Conservation (phyloP, 176 grass and related monocot genomes). For the Paspalum notatum region DNA sequence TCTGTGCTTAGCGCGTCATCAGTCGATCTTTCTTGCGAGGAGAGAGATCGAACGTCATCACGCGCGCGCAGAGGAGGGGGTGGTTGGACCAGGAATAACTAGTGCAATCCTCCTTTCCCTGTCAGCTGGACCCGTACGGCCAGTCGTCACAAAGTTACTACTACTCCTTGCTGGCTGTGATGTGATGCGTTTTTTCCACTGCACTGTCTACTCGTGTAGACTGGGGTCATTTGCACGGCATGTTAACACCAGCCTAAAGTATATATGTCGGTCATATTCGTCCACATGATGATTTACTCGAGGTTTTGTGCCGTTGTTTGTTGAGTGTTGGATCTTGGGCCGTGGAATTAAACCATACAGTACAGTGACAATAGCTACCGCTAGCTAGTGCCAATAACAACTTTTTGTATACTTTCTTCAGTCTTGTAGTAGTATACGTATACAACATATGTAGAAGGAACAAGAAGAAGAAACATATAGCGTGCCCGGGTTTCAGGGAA, state of each 20-base stretch:
- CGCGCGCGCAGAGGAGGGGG: not conserved
- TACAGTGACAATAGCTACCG: not conserved
- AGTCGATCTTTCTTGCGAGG: not conserved
- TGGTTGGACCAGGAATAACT: constrained; percentile 8
- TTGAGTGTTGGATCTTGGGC: not conserved
- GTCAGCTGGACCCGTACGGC: not conserved
- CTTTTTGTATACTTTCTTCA: no score
- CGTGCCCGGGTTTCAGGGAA: constrained; percentile 18
- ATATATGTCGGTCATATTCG: not conserved
- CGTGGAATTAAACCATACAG: not conserved
- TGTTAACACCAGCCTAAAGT: not conserved
- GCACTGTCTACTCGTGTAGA: no score
- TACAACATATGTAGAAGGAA: not conserved
- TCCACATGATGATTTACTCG: not conserved
- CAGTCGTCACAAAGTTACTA: not conserved
- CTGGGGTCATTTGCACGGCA: no score
- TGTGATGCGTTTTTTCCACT: not conserved
- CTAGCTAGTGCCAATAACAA: no score
- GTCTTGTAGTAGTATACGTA: no score
- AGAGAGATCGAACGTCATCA: not conserved
- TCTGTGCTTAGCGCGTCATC: constrained; percentile 29
- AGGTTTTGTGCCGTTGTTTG: not conserved
- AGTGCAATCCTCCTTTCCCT: not conserved
- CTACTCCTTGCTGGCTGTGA: no score
- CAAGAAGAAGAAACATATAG: not conserved